These are phyloP conservation scores for Capsicum baccatum DNA, from an alignment of 257 asterid species.

Conservation along the genomic window DNA sequence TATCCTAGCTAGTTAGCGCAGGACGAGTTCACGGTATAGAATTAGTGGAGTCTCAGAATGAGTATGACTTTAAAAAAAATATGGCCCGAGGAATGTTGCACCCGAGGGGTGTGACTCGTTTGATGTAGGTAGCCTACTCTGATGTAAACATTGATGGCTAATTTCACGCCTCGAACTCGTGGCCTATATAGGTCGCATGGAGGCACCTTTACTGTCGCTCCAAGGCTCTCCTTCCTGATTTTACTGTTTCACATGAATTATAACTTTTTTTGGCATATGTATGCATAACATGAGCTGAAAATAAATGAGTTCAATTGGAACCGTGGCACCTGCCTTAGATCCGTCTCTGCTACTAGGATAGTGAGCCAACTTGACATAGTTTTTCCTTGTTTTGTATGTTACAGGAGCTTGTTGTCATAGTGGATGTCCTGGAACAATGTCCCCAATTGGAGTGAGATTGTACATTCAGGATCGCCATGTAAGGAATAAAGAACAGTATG, in stretches of 20 bases:
- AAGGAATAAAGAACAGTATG: slow-evolving; percentile 24
- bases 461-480: slow-evolving; percentile 65
- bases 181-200: not conserved
- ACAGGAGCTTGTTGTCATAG: slow-evolving; percentile 43
- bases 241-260: not conserved
- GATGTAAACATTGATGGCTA: not conserved
- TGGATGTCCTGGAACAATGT: slow-evolving; percentile 50
- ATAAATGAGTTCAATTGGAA: not conserved
- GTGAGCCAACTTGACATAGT: not conserved
- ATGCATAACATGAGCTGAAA: not conserved
- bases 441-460: slow-evolving; percentile 48
- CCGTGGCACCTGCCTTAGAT: not conserved
- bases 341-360: not conserved
- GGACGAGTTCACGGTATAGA: not conserved
- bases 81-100: not conserved
- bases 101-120: not conserved
- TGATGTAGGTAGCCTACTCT: not conserved
- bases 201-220: not conserved
- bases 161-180: not conserved
- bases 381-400: slow-evolving; percentile 27
- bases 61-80: no score
- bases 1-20: not conserved
- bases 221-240: not conserved
- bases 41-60: not conserved
- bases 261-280: not conserved